Conservation (phyloP, 805 yeast species). For the Zygoascus bituminiphila region DNA sequence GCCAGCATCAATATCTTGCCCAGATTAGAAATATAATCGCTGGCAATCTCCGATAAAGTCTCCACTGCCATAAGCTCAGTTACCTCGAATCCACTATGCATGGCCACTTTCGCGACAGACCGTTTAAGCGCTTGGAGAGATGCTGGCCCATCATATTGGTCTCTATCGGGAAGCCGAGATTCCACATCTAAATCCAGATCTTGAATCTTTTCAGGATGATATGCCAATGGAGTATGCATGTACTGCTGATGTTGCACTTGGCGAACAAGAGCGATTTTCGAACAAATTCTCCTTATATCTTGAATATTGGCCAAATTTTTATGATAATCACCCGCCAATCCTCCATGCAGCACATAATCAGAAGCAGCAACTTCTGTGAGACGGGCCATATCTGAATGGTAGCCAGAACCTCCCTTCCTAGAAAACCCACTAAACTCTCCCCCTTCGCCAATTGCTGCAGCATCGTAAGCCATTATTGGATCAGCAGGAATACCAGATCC, state of each 20-base stretch:
- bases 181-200: constrained; percentile 77
- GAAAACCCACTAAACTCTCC: constrained; percentile 24
- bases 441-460: constrained; percentile 43
- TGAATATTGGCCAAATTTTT: constrained; percentile 74
- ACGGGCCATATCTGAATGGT: constrained; percentile 10
- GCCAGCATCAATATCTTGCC: constrained; percentile 64
- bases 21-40: constrained; percentile 65
- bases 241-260: constrained; percentile 83
- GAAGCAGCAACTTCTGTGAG: constrained; percentile 30
- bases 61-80: constrained; percentile 72
- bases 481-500: constrained; percentile 71
- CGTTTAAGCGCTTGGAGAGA: constrained; percentile 60
- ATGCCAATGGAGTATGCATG: constrained; percentile 62
- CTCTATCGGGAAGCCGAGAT: constrained; percentile 66
- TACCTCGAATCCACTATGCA: constrained; percentile 89
- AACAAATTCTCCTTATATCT: constrained; percentile 78
- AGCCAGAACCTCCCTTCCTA: constrained; percentile 26
- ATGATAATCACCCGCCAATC: constrained; percentile 52
- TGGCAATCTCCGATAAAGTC: constrained; percentile 75
- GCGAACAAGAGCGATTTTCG: constrained; percentile 77
- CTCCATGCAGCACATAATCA: constrained; percentile 39
- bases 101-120: constrained; percentile 66
- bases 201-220: constrained; percentile 51
- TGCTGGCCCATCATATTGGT: constrained; percentile 47
- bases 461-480: constrained; percentile 34